Evolutionary conservation across 225 moss, liverwort and hornwort species (phyloP).

Genomic region (Polytrichum commune): DNA sequence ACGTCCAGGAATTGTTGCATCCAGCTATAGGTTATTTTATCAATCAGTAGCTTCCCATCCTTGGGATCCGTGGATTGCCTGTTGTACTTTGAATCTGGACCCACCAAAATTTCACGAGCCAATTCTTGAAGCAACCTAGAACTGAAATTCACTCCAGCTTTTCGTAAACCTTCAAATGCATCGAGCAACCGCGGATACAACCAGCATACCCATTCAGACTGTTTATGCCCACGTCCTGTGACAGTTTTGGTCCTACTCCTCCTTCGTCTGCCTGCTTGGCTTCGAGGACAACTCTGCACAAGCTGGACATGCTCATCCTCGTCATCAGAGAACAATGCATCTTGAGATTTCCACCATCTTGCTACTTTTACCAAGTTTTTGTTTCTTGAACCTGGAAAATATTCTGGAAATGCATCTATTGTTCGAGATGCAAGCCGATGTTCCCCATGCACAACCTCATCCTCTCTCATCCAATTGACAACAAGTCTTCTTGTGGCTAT

Average conservation of each 20-base stretch:
- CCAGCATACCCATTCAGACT: not conserved
- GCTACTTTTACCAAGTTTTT: not conserved
- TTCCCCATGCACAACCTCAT: not conserved
- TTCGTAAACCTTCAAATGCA: not conserved
- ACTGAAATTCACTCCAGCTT: conserved; percentile 3
- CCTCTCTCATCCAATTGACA: not conserved
- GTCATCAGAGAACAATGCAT: not conserved
- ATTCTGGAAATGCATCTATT: not conserved
- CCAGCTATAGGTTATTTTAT: conserved; percentile 3
- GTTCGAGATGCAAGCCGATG: not conserved
- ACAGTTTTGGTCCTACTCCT: not conserved
- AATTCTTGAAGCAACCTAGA: not conserved
- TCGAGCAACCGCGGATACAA: not conserved
- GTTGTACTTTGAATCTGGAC: not conserved
- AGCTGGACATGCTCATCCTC: not conserved
- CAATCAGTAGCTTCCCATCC: not conserved
- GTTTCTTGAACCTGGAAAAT: not conserved
- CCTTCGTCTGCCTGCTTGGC: not conserved
- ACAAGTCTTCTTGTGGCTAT: not conserved
- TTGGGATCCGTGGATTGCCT: not conserved
- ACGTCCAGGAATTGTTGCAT: conserved; percentile 6
- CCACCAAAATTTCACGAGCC: not conserved
- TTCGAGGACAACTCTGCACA: not conserved
- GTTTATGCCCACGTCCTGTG: not conserved
- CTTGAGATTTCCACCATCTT: conserved; percentile 4